Base-by-base conservation (phyloP, 495 filamentous ascomycete genomes). In the Hypoxylon rickii region DNA sequence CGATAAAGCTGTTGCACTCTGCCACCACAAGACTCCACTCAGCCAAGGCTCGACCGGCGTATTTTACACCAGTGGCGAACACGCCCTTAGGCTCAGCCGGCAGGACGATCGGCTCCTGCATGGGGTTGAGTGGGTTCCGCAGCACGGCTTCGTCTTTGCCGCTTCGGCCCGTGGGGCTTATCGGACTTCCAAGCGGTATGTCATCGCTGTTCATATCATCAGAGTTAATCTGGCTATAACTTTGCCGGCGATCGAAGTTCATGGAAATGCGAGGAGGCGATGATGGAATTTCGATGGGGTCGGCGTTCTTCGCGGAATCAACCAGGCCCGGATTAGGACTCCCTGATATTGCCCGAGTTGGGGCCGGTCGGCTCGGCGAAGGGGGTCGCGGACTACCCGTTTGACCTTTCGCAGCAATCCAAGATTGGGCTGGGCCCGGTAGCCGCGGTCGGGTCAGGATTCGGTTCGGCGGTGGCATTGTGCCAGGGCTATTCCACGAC, bases 1-100 rank as follows among this genome's bases (percentile, higher is more conserved):
- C 89, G 39, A 93, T 89, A 71, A 98, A 98, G 64, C 85, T 90
- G 67, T 97, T 92, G 73, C 87, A 92, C 69, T 98, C 94, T 18
- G 79, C 79, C 6, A 97, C 86, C 29, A 97, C 82, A 16, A 89
- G 72, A 11, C 84, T 76, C 94, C 94, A 98, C 70, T 98, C 94
- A 1, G 93, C 92, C 43, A 98, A 78, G 1, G 94, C 91, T 38
- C 93, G 83, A 1, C 94, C 94, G 5, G 85, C 78, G 70, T 98
- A 97, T 56, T 86, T 89, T 51, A 77, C 70, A 13, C 67, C 72
- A 1, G 58, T 48, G 11, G 70, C 66, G 41, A 63, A 76, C 6
- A 67, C 53, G 15, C 77, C 74, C 1, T 63, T 65, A 0, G 77
- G 77, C 44, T 71, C 51, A 21, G 68, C 60, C 0, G 76, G 65